Percentiles rank a stretch among this genome's conserved stretches.
Conservation (phyloP, 1,284 basidiomycete genomes). For the Athelia sp. region DNA sequence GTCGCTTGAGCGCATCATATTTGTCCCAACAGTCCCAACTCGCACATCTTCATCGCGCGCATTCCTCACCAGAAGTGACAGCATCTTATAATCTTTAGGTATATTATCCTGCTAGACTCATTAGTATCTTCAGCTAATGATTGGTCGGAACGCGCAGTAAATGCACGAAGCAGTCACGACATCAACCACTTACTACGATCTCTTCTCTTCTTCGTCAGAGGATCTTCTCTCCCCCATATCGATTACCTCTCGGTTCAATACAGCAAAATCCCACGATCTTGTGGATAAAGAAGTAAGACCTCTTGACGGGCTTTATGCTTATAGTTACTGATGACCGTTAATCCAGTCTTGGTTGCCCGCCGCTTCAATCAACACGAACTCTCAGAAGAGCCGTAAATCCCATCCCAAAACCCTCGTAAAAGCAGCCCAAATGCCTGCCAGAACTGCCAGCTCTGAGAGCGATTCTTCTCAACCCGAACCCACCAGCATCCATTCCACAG, state of each 20-base stretch:
- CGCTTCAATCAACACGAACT: not conserved
- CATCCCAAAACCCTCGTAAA: not conserved
- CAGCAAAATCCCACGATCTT: constrained; percentile 31
- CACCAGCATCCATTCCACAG: constrained; percentile 5
- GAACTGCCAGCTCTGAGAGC: constrained; percentile 1
- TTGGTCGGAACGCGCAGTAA: constrained; percentile 25
- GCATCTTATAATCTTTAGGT: constrained; percentile 60
- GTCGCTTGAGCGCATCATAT: constrained; percentile 20
- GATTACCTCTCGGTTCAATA: constrained; percentile 30
- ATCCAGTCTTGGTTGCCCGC: too few species aligned
- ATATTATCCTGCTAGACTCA: constrained; percentile 18
- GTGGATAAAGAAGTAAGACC: constrained; percentile 32
- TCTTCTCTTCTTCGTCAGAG: constrained; percentile 34
- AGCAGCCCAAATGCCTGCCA: constrained; percentile 1
- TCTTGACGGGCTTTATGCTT: not conserved
- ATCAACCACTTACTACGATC: constrained; percentile 34
- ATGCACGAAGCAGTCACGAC: constrained; percentile 59
- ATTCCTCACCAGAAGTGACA: constrained; percentile 41
- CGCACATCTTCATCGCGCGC: constrained; percentile 41
- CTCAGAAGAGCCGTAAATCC: constrained; percentile 1
- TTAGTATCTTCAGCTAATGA: too few species aligned
- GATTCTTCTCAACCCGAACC: not conserved
- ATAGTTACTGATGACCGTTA: too few species aligned
- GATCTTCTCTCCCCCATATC: constrained; percentile 35
- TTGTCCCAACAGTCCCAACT: constrained; percentile 28